Evolutionary conservation across 106 monocot genomes (phyloP), one percentile per base, ranked within the genome.

Genomic region (Dendrobium nobile): DNA sequence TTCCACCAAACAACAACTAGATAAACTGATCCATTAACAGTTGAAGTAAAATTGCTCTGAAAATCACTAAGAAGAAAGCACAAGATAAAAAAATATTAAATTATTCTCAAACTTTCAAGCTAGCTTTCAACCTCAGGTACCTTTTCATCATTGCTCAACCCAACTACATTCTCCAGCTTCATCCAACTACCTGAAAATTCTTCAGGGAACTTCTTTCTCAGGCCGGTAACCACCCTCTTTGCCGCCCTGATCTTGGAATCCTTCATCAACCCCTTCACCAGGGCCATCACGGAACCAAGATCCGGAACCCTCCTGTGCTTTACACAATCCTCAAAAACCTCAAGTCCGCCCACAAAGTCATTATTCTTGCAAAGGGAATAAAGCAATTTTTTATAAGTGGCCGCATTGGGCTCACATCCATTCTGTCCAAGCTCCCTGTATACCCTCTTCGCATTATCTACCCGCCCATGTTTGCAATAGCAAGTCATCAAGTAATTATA

Each of bases 221-320:
- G 72, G 55, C 77, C 58, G 27, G 22, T 82, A 11, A 85, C 78
- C 56, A 92, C 54, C 83, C 80, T 82, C 81, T 86, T 88, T 24
- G 92, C 92, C 24, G 78, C 83, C 80, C 80, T 77, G 67, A 68
- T 31, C 86, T 75, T 89, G 47, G 54, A 59, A 20, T 18, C 79
- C 80, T 82, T 83, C 87, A 89, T 78, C 89, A 92, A 45, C 58
- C 85, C 85, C 70, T 88, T 78, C 33, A 88, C 80, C 77, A 89
- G 78, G 75, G 80, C 43, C 85, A 78, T 81, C 31, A 85, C 74
- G 16, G 84, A 81, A 37, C 89, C 86, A 2, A 89, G 78, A 85
- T 88, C 92, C 2, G 92, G 92, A 28, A 88, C 73, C 86, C 84
- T 92, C 13, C 75, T 76, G 31, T 75, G 68, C 84, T 78, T 84